Conservation (phyloP, 352 stramenopile genomes). For the Bremia lactucae region DNA sequence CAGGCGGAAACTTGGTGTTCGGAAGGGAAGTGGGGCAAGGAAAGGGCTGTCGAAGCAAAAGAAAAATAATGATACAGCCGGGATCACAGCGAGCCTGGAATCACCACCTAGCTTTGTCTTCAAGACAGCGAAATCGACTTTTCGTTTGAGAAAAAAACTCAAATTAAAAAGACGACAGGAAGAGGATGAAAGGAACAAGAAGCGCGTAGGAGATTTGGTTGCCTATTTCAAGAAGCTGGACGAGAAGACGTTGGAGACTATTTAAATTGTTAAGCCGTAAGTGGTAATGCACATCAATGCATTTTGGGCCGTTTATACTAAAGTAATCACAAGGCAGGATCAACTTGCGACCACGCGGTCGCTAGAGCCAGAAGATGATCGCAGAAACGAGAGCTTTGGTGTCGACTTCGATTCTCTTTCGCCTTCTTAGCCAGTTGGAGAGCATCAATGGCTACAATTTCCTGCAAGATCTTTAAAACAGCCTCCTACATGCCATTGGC, state of each 20-base stretch:
- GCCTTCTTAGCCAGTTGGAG: conserved; percentile 58
- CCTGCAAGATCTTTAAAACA: conserved; percentile 59
- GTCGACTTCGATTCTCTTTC: conserved; percentile 54
- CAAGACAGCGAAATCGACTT: conserved; percentile 30
- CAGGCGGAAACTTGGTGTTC: conserved; percentile 5
- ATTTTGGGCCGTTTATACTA: too few species aligned
- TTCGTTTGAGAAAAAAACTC: conserved; percentile 35
- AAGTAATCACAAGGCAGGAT: too few species aligned
- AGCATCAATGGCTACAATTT: conserved; percentile 49
- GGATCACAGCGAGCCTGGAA: conserved; percentile 18
- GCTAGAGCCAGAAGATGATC: conserved; percentile 51
- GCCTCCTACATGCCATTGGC: conserved; percentile 27
- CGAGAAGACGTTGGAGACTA: conserved; percentile 36
- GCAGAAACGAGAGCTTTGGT: conserved; percentile 63
- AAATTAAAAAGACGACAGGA: conserved; percentile 22
- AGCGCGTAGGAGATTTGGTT: conserved; percentile 46
- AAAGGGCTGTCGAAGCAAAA: conserved; percentile 9
- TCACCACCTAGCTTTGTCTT: conserved; percentile 45
- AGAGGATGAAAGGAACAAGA: conserved; percentile 32
- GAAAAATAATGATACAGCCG: conserved; percentile 1
- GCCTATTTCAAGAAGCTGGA: conserved; percentile 56
- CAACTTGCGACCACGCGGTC: conserved; percentile 15
- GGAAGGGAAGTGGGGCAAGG: conserved; percentile 1
- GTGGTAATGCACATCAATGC: background rate
- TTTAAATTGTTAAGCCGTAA: conserved; percentile 11